Percentiles rank a stretch among this genome's conserved stretches.
Conservation (phyloP, 306 rosid species). For the Inga oerstediana region DNA sequence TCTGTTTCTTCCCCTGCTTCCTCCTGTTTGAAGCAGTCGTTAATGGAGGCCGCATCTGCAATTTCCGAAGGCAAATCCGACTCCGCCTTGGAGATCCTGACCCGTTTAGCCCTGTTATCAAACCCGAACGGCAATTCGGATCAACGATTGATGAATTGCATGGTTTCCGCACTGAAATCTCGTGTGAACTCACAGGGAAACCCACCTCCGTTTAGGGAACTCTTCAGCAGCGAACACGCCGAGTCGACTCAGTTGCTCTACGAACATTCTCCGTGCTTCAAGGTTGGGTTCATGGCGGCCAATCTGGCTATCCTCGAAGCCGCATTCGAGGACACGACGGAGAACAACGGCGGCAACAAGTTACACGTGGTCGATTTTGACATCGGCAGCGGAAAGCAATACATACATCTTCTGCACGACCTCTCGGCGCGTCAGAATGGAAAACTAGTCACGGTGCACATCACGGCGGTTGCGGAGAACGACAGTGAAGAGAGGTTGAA, state of each 20-base stretch:
- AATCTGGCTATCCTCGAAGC: conserved; percentile 79
- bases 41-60: conserved; percentile 80
- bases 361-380: conserved; percentile 85
- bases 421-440: conserved; percentile 48
- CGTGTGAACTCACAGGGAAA: conserved; percentile 49
- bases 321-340: conserved; percentile 50
- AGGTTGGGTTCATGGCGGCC: conserved; percentile 70
- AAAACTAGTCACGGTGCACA: conserved; percentile 36
- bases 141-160: conserved; percentile 48
- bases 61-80: conserved; percentile 75
- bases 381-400: conserved; percentile 74
- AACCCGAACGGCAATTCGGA: conserved; percentile 51
- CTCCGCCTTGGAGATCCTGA: conserved; percentile 61
- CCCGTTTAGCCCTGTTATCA: conserved; percentile 38
- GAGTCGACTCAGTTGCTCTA: conserved; percentile 72
- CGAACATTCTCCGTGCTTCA: conserved; percentile 60
- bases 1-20: conserved; percentile 65
- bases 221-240: conserved; percentile 57
- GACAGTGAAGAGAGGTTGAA: conserved; percentile 48
- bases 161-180: conserved; percentile 70
- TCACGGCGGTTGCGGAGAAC: conserved; percentile 53
- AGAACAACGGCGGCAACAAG: conserved; percentile 28
- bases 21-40: conserved; percentile 52
- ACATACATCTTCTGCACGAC: conserved; percentile 48
- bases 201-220: conserved; percentile 51